Evolutionary conservation across 495 filamentous ascomycete genomes (phyloP), one percentile per base, ranked within the genome.

Genomic region (Usnea hakonensis): DNA sequence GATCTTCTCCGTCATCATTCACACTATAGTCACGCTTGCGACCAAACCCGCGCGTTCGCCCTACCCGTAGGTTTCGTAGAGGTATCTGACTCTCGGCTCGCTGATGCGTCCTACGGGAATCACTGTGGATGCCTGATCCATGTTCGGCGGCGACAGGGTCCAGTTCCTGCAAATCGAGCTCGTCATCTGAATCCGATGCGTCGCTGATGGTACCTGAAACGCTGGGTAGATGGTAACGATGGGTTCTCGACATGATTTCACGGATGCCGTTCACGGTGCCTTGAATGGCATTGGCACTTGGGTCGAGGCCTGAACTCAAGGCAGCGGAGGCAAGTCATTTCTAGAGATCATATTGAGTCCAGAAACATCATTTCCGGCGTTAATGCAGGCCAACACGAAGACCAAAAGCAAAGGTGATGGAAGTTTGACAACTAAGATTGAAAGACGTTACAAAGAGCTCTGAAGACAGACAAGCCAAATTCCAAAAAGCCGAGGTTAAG

Each of bases 161-260:
- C 41, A 91, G 82, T 78, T 91, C 89, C 67, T 90, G 80, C 57
- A 85, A 67, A 63, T 91, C 86, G 55, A 90, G 76, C 64, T 83
- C 80, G 50, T 78, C 72, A 48, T 90, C 88, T 57, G 83, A 84
- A 64, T 87, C 81, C 55, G 82, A 82, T 57, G 81, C 78, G 69
- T 82, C 76, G 60, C 71, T 65, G 55, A 74, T 75, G 37, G 78
- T 81, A 69, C 81, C 77, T 70, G 81, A 79, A 64, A 75, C 71
- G 46, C 73, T 77, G 59, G 73, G 76, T 66, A 81, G 74, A 58
- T 79, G 74, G 61, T 75, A 77, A 73, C 65, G 46, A 60, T 70
- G 66, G 50, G 64, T 17, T 70, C 52, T 66, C 36, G 68, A 67
- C 68, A 70, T 70, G 33, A 28, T 61, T 61, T 55, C 60, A 69